Conservation (phyloP, 1,284 basidiomycete genomes). For the Mycosarcoma mackinlayi region DNA sequence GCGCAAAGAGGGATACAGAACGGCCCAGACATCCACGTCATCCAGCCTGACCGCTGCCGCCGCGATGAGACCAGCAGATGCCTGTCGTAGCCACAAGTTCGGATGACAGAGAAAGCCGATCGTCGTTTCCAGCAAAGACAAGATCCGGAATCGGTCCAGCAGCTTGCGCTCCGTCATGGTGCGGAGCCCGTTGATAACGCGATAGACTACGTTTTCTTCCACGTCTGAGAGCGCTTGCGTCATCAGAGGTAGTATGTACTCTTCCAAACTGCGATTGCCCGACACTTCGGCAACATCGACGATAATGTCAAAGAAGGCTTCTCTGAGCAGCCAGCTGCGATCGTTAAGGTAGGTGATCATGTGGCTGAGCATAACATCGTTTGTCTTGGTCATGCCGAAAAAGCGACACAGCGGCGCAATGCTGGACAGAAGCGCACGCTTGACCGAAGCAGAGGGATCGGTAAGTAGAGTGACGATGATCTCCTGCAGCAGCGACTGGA, state of each 20-base stretch:
- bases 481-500: constrained; percentile 87
- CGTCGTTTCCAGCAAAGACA: constrained; percentile 88
- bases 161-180: constrained; percentile 86
- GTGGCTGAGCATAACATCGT: constrained; percentile 92
- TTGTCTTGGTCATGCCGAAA: constrained; percentile 89
- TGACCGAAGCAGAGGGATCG: constrained; percentile 72
- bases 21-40: constrained; percentile 86
- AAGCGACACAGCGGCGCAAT: constrained; percentile 91
- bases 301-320: constrained; percentile 94
- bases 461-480: constrained; percentile 80
- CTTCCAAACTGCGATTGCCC: constrained; percentile 71
- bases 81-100: constrained; percentile 97
- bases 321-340: constrained; percentile 85
- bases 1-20: constrained; percentile 88
- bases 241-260: constrained; percentile 90
- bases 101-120: constrained; percentile 94
- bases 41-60: constrained; percentile 79
- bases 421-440: constrained; percentile 75
- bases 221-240: constrained; percentile 85
- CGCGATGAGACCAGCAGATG: constrained; percentile 84
- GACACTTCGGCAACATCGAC: constrained; percentile 80
- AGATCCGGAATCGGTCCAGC: constrained; percentile 89
- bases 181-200: constrained; percentile 84
- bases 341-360: constrained; percentile 99
- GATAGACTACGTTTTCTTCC: constrained; percentile 90